Base-by-base conservation (phyloP, 2,329 filamentous ascomycete species). In the Stachybotrys chlorohalonatus region DNA sequence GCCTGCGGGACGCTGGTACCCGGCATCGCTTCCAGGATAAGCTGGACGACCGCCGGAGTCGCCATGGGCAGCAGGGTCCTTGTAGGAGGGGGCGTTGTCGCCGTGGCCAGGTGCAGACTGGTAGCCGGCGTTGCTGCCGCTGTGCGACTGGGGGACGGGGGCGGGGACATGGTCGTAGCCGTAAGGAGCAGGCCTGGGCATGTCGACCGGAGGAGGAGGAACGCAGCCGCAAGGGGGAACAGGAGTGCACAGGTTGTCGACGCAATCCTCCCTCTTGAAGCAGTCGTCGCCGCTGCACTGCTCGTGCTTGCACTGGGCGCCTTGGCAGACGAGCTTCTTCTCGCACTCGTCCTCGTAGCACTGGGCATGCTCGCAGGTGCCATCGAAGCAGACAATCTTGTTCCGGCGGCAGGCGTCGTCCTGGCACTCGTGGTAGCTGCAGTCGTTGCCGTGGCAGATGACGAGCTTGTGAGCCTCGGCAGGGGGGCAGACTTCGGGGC, bases 311-410 rank as follows among this genome's bases (percentile, higher is more conserved):
- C 63, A 70, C 30, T 67, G 56, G 36, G 65, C 53, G 48, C 62
- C 62, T 32, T 62, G 59, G 63, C 70, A 72, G 61, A 66, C 60
- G 47, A 64, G 60, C 57, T 70, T 68, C 62, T 67, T 67, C 53
- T 60, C 57, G 61, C 67, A 69, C 53, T 65, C 62, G 5, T 68
- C 58, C 39, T 60, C 59, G 51, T 59, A 55, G 62, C 65, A 65
- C 52, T 63, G 57, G 58, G 64, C 64, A 31, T 61, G 53, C 16
- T 56, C 55, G 61, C 69, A 73, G 54, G 65, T 58, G 54, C 59
- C 61, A 49, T 65, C 62, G 56, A 61, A 61, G 67, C 68, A 73
- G 61, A 66, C 59, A 52, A 70, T 57, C 64, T 71, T 70, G 56
- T 64, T 64, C 2, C 8, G 7, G 53, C 60, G 52, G 55, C 62